Base-by-base conservation (phyloP, 2,329 filamentous ascomycete species). In the Colletotrichum spinosum region DNA sequence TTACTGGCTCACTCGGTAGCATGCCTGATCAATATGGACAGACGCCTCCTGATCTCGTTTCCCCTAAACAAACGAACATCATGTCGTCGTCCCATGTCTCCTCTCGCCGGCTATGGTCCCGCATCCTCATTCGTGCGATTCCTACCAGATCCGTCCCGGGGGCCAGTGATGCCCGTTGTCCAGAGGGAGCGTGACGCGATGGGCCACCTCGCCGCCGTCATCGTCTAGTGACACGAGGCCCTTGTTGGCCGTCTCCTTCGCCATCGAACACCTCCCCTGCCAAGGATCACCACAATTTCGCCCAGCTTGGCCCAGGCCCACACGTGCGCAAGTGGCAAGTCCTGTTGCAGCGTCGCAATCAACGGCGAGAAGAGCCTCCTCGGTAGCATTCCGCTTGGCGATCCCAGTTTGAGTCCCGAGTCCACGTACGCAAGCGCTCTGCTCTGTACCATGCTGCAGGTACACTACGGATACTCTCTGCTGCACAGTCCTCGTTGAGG, bases 31-130 rank as follows among this genome's bases (percentile, higher is more conserved):
- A 41, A 51, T 39, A 45, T 55, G 44, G 50, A 41, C 38, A 60
- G 51, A 55, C 33, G 37, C 25, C 60, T 59, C 55, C 60, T 63
- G 48, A 54, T n/a, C 55, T 54, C 55, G 55, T 64, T 64, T 64
- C 60, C 37, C 44, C 55, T 64, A 46, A 34, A 55, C 56, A 53
- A 61, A 55, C 44, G 45, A 55, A 45, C 60, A 60, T 55, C 49
- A 42, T 37, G n/a, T 34, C 37, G 34, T 38, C 55, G 55, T 45
- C 50, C 55, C 55, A 51, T 39, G 44, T 44, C 25, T 10, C 55
- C 55, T 2, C 44, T 17, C 25, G 13, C 53, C 12, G 45, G 11
- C 38, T 25, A 34, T n/a, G n/a, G 41, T n/a, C 17, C 25, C 3
- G 55, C 34, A 0, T 46, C n/a, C 60, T 53, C 25, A 65, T 65